A percentile compares a stretch with the other conserved stretches of the same genome.
These are phyloP conservation scores for Albophoma yamanashiensis DNA, from an alignment of 2,329 filamentous ascomycete genomes.

Conservation along the genomic window DNA sequence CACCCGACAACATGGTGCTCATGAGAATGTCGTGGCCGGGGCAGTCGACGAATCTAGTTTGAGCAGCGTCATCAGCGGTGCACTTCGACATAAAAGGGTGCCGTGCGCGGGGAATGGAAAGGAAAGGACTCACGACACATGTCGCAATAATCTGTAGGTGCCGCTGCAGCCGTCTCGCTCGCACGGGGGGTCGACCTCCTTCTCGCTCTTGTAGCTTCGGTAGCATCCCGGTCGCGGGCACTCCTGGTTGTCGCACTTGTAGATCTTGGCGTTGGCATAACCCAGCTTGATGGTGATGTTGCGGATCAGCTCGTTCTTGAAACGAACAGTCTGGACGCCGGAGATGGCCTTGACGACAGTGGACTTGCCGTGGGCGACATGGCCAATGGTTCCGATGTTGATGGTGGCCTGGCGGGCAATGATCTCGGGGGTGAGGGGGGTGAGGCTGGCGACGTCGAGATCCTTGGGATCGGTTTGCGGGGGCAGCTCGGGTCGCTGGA, in stretches of 20 bases:
- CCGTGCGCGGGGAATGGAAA: not conserved
- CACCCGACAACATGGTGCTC: constrained; percentile 99
- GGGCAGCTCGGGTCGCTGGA: constrained; percentile 47
- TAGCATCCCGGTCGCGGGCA: constrained; percentile 95
- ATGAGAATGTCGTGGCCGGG: constrained; percentile 99
- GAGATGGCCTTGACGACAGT: constrained; percentile 99
- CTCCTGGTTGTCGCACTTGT: constrained; percentile 88
- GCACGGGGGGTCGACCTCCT: constrained; percentile 93
- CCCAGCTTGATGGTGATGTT: constrained; percentile 99
- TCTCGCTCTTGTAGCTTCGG: constrained; percentile 96
- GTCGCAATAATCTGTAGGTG: constrained; percentile 77
- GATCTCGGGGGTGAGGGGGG: constrained; percentile 86
- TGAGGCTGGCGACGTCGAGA: constrained; percentile 71
- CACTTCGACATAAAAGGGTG: not conserved
- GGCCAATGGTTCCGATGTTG: constrained; percentile 97
- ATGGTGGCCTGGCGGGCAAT: constrained; percentile 97
- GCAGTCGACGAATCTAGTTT: constrained; percentile 81
- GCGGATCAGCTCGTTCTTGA: constrained; percentile 98
- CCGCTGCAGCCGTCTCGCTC: constrained; percentile 87
- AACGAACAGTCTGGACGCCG: constrained; percentile 95
- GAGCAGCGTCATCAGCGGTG: not conserved
- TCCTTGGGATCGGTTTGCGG: constrained; percentile 89
- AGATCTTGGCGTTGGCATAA: constrained; percentile 98
- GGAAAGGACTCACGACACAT: constrained; percentile 66
- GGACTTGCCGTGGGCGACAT: constrained; percentile 97